Percentiles rank a stretch among this genome's conserved stretches.
Evolutionary conservation across 2,329 filamentous ascomycete species (phyloP).

Genomic region (Blastomyces gilchristii): DNA sequence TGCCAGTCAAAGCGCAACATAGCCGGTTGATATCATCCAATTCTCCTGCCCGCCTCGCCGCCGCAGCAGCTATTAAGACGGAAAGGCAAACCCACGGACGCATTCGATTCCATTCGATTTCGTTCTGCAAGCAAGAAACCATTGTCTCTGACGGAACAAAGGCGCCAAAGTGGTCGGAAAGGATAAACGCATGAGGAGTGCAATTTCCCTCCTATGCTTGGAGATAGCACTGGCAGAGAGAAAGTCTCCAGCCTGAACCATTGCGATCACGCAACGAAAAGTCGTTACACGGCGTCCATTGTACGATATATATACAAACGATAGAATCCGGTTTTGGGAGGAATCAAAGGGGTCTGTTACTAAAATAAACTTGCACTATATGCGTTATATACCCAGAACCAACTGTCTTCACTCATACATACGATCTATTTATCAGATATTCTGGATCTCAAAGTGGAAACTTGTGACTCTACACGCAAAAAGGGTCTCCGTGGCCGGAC

Average conservation of each 20-base stretch:
- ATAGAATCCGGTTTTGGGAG: not conserved
- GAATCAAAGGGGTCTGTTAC: not conserved
- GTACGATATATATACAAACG: constrained; percentile 2
- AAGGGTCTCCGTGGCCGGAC: not conserved
- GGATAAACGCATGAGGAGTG: not conserved
- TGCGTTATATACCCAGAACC: constrained; percentile 1
- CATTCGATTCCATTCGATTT: not conserved
- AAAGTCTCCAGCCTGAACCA: not conserved
- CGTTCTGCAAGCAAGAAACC: not conserved
- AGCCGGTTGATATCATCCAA: not conserved
- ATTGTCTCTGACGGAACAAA: not conserved
- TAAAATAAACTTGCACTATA: not conserved
- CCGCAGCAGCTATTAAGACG: not conserved
- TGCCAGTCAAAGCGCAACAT: constrained; percentile 1
- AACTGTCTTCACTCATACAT: constrained; percentile 3
- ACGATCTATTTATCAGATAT: not conserved
- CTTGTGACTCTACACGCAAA: not conserved
- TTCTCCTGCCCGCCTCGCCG: not conserved
- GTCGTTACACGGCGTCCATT: not conserved
- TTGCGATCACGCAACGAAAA: not conserved
- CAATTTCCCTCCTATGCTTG: not conserved
- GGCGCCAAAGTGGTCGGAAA: not conserved
- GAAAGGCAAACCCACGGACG: not conserved
- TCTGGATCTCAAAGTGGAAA: not conserved
- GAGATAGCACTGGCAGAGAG: not conserved